Base-by-base conservation (phyloP, 805 yeast species). In the Metschnikowia corniflorae region DNA sequence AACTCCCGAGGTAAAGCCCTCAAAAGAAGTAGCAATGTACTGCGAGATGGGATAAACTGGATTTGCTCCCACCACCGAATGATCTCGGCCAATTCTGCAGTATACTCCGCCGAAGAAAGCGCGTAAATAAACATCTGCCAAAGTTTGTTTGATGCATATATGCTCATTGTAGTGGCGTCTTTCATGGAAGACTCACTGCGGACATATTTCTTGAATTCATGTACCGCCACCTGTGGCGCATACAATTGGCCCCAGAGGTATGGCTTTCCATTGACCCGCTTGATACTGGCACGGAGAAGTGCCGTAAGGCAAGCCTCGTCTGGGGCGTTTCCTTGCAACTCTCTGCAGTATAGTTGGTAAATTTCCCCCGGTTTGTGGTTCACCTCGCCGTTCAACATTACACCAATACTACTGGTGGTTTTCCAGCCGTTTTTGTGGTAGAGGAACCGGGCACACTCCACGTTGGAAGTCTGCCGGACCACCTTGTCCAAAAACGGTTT, bases 141-240 rank as follows among this genome's bases (percentile, higher is more conserved):
- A 20, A 80, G 54, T 16, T 54, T 53, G 29, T 69, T 68, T 5
- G 67, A 58, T 2, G 50, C 44, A n/a, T 24, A 16, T 8, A 42
- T 43, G 16, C 35, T 16, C n/a, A 43, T 40, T 2, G 38, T 9
- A 22, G 27, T 28, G 13, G 40, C 31, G 17, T 29, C 29, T 3
- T 16, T 26, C 12, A 34, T 23, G 13, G 16, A 10, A 6, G 23
- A 10, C 4, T 18, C 33, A 12, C 20, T 37, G 8, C 23, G 36
- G 4, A 55, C 68, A 26, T 72, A 59, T 1, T 68, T 63, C 39
- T 75, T 69, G 55, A 81, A 75, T 51, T 81, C 85, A 25, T 64
- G 69, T 2, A 78, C 65, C 0, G 84, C 79, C 17, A 78, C 63
- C 46, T 80, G 86, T 1, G 81, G 64, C 0, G 88, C 84, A 35